Conservation (phyloP, 192 early-diverging fungal species). For the Funneliformis geosporum region DNA sequence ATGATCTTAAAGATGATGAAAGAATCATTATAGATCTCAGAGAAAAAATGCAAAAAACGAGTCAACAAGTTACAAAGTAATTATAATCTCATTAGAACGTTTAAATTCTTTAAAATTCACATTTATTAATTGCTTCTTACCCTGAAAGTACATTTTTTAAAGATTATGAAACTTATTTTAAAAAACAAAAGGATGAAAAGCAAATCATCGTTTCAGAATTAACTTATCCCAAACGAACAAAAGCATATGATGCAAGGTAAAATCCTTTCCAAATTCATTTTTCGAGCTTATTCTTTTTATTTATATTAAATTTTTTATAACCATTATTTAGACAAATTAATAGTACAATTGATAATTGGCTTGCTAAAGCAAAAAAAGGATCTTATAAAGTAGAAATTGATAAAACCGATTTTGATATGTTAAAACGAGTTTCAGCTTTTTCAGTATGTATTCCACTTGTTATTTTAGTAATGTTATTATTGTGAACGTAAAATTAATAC, state of each 20-base stretch:
- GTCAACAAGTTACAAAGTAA: conserved; percentile 14
- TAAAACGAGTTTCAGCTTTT: not conserved
- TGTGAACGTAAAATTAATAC: not conserved
- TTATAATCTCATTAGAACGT: not conserved
- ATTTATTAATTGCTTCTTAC: not conserved
- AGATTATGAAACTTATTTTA: conserved; percentile 14
- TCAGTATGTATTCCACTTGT: not conserved
- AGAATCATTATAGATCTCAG: not conserved
- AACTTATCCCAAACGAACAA: not conserved
- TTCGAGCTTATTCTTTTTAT: not conserved
- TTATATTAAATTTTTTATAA: not conserved
- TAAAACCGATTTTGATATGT: not conserved
- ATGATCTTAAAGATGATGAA: not conserved
- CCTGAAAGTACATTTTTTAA: conserved; percentile 1
- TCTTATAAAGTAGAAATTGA: not conserved
- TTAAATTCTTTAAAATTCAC: not conserved
- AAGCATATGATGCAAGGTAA: conserved; percentile 8
- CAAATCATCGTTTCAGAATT: not conserved
- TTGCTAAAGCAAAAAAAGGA: conserved; percentile 4
- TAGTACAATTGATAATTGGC: conserved; percentile 14
- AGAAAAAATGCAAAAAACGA: not conserved
- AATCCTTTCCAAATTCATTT: not conserved
- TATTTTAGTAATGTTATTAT: not conserved
- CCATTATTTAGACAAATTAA: not conserved
- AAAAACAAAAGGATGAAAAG: not conserved